Evolutionary conservation across 805 yeast genomes (phyloP).

Genomic region (Metschnikowia shivogae): DNA sequence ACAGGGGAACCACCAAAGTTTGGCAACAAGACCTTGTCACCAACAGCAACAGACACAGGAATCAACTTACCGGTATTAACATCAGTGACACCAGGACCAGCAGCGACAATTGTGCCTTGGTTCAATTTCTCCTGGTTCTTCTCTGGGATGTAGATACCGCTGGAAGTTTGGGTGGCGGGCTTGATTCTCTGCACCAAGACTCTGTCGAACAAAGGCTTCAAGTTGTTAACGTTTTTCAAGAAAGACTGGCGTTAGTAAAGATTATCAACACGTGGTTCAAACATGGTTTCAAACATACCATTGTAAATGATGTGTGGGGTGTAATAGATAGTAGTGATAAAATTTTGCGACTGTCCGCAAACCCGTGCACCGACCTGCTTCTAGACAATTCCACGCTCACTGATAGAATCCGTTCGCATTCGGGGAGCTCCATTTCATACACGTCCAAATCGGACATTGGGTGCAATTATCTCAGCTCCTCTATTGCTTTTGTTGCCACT

Average conservation of each 20-base stretch:
- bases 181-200: conserved; percentile 91
- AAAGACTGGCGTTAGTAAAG: conserved; percentile 43
- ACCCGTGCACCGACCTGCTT: conserved; percentile 12
- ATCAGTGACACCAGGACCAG: conserved; percentile 89
- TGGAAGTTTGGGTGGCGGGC: conserved; percentile 86
- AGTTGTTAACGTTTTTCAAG: conserved; percentile 77
- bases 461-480: no score
- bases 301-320: conserved; percentile 3
- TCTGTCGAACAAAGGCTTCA: conserved; percentile 92
- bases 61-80: conserved; percentile 65
- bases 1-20: conserved; percentile 88
- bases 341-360: conserved; percentile 6
- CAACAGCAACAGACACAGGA: conserved; percentile 73
- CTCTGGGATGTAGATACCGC: conserved; percentile 92
- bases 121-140: conserved; percentile 92
- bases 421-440: background rate
- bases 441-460: no score
- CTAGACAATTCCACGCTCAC: conserved; percentile 11
- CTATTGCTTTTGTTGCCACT: no score
- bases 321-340: background rate
- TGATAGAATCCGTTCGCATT: background rate
- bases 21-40: conserved; percentile 94
- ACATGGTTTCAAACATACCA: conserved; percentile 8
- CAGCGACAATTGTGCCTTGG: conserved; percentile 88
- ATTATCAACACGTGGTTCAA: no score